Base-by-base conservation (phyloP, 345 rosid species). In the Gossypium australe region DNA sequence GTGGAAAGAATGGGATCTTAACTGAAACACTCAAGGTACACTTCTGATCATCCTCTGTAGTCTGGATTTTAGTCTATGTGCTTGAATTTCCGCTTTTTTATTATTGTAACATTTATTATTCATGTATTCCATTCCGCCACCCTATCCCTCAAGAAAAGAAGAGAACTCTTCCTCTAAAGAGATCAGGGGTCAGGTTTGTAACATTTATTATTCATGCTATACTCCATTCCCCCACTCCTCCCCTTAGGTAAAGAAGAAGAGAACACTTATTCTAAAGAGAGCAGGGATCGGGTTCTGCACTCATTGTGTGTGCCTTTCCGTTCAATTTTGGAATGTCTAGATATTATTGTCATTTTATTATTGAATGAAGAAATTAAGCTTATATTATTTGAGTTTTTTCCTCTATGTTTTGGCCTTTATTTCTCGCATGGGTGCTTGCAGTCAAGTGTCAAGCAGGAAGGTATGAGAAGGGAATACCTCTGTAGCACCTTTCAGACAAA, bases 1-100 rank as follows among this genome's bases (percentile, higher is more conserved):
- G 88, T 69, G 90, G 89, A 63, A 83, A 78, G 80, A 82, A 90
- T 49, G 87, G 90, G 73, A 77, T 84, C 61, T 84, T 92, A 74
- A 79, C 84, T 34, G 84, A 87, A 79, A 82, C 87, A 53, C 82
- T 92, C 53, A 86, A 86, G 88, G 94, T 87, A 84, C 38, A 62
- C 17, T 20, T 48, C 47, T 60, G 18, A 16, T 64, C n/a, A 67
- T 71, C 43, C 61, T 24, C 56, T 67, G 56, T 47, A 22, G 55
- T 47, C 41, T 9, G 17, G 18, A 17, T 67, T 45, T 3, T 47
- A 67, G 20, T 67, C 71, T 66, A 66, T 48, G 20, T 47, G 38
- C 20, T 25, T 48, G 72, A 68, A 25, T 22, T 25, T 48, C 58
- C 43, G 48, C 14, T 43, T 24, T 67, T 67, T 47, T 13, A 11